phyloP scores from a whole-genome alignment of 2,329 filamentous ascomycete genomes.

The Xylaria sp. region DNA sequence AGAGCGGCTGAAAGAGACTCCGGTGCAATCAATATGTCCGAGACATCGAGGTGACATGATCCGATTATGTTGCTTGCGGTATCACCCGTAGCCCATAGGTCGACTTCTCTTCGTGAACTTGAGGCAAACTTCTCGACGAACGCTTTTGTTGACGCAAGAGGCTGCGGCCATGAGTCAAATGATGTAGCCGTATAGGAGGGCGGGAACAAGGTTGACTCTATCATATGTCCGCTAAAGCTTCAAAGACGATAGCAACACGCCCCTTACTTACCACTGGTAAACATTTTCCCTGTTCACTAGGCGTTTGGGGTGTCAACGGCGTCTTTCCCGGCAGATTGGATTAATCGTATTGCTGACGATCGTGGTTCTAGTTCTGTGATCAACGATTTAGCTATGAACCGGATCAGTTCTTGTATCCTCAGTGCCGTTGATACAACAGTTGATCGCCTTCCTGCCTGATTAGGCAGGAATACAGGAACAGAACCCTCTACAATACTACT shows the following conservation, averaged over 20 bases:
- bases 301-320: neutral
- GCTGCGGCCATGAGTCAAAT: neutral
- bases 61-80: neutral
- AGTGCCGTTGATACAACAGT: neutral
- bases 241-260: neutral
- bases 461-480: neutral
- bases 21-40: neutral
- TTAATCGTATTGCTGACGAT: neutral
- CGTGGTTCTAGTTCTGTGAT: neutral
- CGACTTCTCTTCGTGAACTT: neutral
- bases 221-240: constrained; percentile 2
- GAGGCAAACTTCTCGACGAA: neutral
- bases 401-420: neutral
- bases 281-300: neutral
- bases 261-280: neutral
- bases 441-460: neutral
- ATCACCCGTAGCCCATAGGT: neutral
- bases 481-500: neutral
- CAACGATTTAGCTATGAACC: neutral
- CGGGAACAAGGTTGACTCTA: neutral
- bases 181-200: neutral
- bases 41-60: neutral
- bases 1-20: neutral
- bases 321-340: neutral
- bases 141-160: neutral